Conservation (phyloP, 495 filamentous ascomycete species). For the Neurospora sp. region DNA sequence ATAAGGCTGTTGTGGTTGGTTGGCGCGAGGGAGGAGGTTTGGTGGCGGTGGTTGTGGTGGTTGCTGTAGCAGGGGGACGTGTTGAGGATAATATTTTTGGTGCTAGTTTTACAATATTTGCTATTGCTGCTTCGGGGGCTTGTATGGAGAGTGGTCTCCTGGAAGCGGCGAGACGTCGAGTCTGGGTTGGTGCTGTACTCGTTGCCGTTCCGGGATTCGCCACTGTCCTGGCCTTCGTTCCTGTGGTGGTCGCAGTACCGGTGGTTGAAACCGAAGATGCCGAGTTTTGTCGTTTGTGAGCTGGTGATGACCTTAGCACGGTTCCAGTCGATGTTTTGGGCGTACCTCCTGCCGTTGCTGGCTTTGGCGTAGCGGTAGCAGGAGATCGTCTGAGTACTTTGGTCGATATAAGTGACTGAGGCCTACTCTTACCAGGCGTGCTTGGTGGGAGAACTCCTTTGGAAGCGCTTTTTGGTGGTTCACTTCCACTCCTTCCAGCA, state of each 20-base stretch:
- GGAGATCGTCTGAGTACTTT: background rate
- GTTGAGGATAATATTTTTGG: background rate
- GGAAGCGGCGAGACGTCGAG: background rate
- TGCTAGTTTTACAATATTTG: background rate
- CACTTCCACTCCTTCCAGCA: background rate
- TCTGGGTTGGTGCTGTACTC: conserved; percentile 10
- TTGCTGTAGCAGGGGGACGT: background rate
- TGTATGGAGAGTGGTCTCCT: background rate
- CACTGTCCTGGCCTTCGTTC: background rate
- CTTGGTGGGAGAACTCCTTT: background rate
- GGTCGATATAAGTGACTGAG: background rate
- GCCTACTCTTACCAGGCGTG: background rate
- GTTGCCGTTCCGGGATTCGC: conserved; percentile 5
- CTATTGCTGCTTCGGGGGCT: background rate
- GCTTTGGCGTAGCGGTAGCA: background rate
- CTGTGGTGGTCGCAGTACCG: background rate
- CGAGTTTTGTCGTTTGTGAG: background rate
- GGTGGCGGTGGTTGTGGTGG: conserved; percentile 1
- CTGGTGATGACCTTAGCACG: background rate
- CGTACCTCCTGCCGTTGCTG: background rate
- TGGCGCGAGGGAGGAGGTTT: background rate
- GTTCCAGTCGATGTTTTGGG: background rate
- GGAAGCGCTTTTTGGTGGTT: background rate
- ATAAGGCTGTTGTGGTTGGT: background rate
- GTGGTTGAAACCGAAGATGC: background rate